These are phyloP conservation scores for Claviceps maximensis DNA, from an alignment of 2,329 filamentous ascomycete species.

Conservation along the genomic window DNA sequence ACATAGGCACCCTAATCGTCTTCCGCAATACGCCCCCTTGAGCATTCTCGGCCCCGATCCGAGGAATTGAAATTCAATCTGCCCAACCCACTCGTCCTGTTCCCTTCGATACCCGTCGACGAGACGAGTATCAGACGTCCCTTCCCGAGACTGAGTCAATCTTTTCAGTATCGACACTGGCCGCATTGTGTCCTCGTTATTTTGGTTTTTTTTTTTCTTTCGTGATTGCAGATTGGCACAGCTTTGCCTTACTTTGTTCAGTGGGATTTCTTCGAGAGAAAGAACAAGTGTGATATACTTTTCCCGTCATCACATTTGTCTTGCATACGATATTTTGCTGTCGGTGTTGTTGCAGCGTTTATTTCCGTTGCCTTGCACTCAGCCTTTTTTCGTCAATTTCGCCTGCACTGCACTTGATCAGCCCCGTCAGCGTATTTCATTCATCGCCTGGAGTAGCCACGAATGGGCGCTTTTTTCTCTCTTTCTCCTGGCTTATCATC, in stretches of 20 bases:
- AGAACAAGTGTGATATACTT: not conserved
- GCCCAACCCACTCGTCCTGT: conserved; percentile 16
- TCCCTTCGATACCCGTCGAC: conserved; percentile 14
- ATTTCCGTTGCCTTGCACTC: not conserved
- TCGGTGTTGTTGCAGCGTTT: not conserved
- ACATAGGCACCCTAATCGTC: conserved; percentile 8
- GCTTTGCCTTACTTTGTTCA: conserved; percentile 1
- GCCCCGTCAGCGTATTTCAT: not conserved
- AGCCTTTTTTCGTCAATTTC: not conserved
- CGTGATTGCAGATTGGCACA: conserved; percentile 5
- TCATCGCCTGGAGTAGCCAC: not conserved
- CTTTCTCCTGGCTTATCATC: not conserved
- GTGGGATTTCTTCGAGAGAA: not conserved
- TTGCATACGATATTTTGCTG: not conserved
- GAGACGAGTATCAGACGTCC: conserved; percentile 13
- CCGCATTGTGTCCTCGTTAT: conserved; percentile 5
- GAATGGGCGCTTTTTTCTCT: not conserved
- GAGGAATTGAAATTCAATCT: conserved; percentile 26
- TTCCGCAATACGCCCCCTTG: conserved; percentile 11
- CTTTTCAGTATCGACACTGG: conserved; percentile 8
- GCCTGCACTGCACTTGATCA: not conserved
- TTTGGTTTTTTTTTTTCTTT: not conserved
- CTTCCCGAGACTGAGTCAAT: conserved; percentile 21
- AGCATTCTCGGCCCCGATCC: conserved; percentile 30
- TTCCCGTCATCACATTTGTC: not conserved